Evolutionary conservation across 805 yeast genomes (phyloP), one percentile per base, ranked within the genome.

Genomic region (Ascoidea rubescens): DNA sequence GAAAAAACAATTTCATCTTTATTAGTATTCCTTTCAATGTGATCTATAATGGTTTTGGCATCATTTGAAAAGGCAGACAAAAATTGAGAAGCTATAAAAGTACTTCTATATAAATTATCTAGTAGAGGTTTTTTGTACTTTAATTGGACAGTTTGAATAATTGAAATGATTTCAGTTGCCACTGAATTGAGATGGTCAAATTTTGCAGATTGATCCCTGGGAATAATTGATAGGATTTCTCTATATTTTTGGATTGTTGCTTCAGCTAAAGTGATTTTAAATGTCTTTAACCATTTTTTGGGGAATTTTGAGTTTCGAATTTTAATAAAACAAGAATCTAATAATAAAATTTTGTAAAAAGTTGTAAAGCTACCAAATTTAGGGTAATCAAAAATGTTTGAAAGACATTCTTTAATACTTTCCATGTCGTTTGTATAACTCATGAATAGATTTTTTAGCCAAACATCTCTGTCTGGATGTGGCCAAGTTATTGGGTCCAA

Each of bases 51-150:
- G 45, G 72, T 71, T 48, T 69, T 67, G 1, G 79, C 67, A 60
- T 81, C 87, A 3, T 73, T 70, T 1, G 76, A 75, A 58, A 78
- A 75, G 64, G 78, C 73, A 5, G 71, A 70, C 5, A 78, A 71
- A n/a, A 78, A 64, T 5, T 76, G 68, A 0, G 68, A 67, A 0
- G 77, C 80, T 32, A 73, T 70, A 0, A 75, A 74, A 37, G 67
- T 64, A 1, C 85, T 65, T 43, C 86, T 74, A 48, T 72, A 64
- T 4, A 85, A 63, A 53, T 70, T 70, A 21, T 80, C 88, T 47
- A 85, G 64, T n/a, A 86, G 64, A 0, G 87, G 83, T 46, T 66
- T 68, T 44, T 75, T 77, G 59, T 81, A 86, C 55, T 79, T 65
- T 54, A 78, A 82, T 56, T 82, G 86, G 31, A 84, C 62, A 17